Evolutionary conservation across 148 eudicot genomes (phyloP).

Genomic region (Dysphania ambrosioides): DNA sequence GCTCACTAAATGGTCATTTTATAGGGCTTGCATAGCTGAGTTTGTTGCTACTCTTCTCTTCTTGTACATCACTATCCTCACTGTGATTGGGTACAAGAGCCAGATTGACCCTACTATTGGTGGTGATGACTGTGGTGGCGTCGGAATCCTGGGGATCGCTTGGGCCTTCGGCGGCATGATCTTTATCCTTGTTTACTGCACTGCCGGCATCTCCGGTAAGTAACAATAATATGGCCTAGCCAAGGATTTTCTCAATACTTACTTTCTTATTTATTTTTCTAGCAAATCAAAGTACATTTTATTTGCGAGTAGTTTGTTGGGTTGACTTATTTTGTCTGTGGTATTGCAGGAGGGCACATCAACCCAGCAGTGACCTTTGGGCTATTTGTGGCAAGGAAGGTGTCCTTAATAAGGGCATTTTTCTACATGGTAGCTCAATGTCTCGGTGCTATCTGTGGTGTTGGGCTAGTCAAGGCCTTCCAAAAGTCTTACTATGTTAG

Average conservation of each 20-base stretch:
- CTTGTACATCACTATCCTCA: constrained; percentile 55
- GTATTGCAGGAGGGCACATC: constrained; percentile 60
- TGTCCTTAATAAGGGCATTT: constrained; percentile 54
- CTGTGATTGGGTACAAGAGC: constrained; percentile 63
- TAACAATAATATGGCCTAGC: no score
- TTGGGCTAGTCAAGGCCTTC: constrained; percentile 63
- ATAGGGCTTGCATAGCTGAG: constrained; percentile 66
- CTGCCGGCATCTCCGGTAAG: constrained; percentile 73
- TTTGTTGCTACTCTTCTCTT: constrained; percentile 67
- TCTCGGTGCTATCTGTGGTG: constrained; percentile 69
- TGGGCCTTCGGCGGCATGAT: constrained; percentile 93
- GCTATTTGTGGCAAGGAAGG: constrained; percentile 59
- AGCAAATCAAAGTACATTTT: not conserved
- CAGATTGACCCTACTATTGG: constrained; percentile 31
- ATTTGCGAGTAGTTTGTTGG: not conserved
- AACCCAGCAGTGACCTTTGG: constrained; percentile 84
- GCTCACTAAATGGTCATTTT: constrained; percentile 56
- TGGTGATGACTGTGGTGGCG: constrained; percentile 51
- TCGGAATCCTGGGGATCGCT: constrained; percentile 73
- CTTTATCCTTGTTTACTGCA: constrained; percentile 81
- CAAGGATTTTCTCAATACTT: no score
- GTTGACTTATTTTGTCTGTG: not conserved
- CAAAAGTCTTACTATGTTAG: constrained; percentile 40
- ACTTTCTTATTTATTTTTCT: no score
- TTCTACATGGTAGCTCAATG: constrained; percentile 65